These are phyloP conservation scores for Arthrobotrys megalospora DNA, from an alignment of 2,329 filamentous ascomycete genomes.

Conservation along the genomic window DNA sequence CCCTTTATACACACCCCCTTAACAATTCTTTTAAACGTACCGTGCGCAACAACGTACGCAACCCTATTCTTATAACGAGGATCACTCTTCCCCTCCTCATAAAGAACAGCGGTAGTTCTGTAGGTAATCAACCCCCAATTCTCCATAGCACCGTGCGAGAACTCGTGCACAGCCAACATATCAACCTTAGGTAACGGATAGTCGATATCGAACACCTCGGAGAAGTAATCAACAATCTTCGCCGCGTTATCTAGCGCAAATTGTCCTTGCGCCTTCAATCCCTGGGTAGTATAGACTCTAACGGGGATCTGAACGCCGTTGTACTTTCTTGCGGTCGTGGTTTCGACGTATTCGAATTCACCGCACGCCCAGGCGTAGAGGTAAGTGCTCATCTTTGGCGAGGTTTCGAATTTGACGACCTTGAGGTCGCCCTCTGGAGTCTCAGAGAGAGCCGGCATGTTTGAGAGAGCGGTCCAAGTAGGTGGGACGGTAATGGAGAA, in stretches of 20 bases:
- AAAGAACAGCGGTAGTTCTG: slow-evolving; percentile 94
- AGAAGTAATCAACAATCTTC: slow-evolving; percentile 96
- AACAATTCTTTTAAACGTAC: slow-evolving; percentile 64
- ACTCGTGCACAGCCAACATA: slow-evolving; percentile 91
- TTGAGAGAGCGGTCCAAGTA: slow-evolving; percentile 83
- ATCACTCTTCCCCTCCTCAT: slow-evolving; percentile 92
- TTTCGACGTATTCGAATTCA: slow-evolving; percentile 97
- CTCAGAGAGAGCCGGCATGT: slow-evolving; percentile 82
- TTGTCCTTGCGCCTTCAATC: slow-evolving; percentile 91
- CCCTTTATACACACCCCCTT: slow-evolving; percentile 24
- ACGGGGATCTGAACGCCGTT: slow-evolving; percentile 92
- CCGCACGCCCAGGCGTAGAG: slow-evolving; percentile 94
- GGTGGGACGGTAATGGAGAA: slow-evolving; percentile 92
- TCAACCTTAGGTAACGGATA: slow-evolving; percentile 95
- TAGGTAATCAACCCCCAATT: slow-evolving; percentile 98
- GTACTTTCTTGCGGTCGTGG: slow-evolving; percentile 89
- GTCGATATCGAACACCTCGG: slow-evolving; percentile 90
- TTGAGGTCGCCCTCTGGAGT: slow-evolving; percentile 75
- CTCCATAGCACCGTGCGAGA: slow-evolving; percentile 74
- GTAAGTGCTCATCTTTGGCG: slow-evolving; percentile 90
- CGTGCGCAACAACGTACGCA: slow-evolving; percentile 96
- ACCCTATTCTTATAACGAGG: slow-evolving; percentile 92
- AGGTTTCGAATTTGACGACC: slow-evolving; percentile 83
- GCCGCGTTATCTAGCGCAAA: slow-evolving; percentile 93
- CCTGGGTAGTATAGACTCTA: slow-evolving; percentile 93